Evolutionary conservation across 176 grass and related monocot genomes (phyloP).

Genomic region (Carex pumila): DNA sequence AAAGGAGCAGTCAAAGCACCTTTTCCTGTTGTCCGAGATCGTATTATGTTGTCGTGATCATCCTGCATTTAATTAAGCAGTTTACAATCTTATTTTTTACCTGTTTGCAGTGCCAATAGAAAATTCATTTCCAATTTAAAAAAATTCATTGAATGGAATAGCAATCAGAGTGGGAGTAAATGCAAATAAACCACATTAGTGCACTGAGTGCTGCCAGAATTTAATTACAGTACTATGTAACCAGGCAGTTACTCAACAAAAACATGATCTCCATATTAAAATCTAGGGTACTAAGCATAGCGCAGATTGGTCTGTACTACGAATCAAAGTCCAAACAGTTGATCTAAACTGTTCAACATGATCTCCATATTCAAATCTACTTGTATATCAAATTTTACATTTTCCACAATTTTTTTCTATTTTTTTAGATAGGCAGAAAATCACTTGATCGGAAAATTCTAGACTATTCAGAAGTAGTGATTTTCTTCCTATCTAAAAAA

Average conservation of each 20-base stretch:
- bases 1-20: slow-evolving; percentile 70
- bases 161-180: not conserved
- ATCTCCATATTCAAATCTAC: too few species aligned
- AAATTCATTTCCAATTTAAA: not conserved
- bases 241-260: not conserved
- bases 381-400: too few species aligned
- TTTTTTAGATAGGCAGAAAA: too few species aligned
- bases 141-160: not conserved
- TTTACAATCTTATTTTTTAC: not conserved
- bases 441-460: too few species aligned
- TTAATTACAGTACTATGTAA: not conserved
- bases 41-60: slow-evolving; percentile 68
- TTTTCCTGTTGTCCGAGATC: slow-evolving; percentile 55
- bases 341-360: too few species aligned
- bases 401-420: too few species aligned
- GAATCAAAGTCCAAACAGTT: too few species aligned
- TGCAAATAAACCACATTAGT: not conserved
- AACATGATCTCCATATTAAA: not conserved
- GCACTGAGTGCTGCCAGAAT: not conserved
- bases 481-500: too few species aligned
- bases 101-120: not conserved
- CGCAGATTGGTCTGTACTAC: too few species aligned
- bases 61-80: slow-evolving; percentile 28
- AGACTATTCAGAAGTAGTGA: too few species aligned
- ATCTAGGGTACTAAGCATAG: too few species aligned